Evolutionary conservation across 2,329 filamentous ascomycete species (phyloP).

Genomic region (Hymenoscyphus scutula): DNA sequence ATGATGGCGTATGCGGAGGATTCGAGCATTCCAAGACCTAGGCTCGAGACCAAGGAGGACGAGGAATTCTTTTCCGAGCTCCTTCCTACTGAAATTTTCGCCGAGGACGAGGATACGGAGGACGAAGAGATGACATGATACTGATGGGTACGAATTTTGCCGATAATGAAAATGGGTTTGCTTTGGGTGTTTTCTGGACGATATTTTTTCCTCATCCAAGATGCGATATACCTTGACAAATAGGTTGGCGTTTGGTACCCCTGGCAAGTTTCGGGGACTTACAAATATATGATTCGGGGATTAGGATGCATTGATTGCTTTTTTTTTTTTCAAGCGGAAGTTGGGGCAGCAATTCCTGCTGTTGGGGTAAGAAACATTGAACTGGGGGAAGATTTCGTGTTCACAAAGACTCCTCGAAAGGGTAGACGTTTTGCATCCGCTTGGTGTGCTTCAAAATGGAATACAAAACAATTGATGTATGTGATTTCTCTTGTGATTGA

Average conservation of each 20-base stretch:
- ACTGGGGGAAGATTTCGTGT: not conserved
- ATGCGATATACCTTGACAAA: not conserved
- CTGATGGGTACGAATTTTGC: not conserved
- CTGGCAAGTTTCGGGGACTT: not conserved
- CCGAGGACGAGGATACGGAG: not conserved
- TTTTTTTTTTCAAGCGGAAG: not conserved
- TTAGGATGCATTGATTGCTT: not conserved
- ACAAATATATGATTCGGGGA: not conserved
- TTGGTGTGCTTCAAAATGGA: not conserved
- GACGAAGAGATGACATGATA: slow-evolving; percentile 1
- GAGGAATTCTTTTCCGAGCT: slow-evolving; percentile 2
- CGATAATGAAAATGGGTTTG: not conserved
- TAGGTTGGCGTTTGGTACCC: not conserved
- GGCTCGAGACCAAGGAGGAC: not conserved
- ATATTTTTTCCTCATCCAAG: not conserved
- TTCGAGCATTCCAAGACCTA: not conserved
- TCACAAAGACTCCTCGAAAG: not conserved
- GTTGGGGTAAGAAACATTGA: not conserved
- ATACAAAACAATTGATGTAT: not conserved
- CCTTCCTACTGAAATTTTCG: not conserved
- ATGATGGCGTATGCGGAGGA: not conserved
- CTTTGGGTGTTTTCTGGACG: not conserved
- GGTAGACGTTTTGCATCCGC: not conserved
- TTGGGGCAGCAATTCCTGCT: not conserved
- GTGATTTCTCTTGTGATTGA: not conserved